These are phyloP conservation scores for Aegilops sharonensis DNA, from an alignment of 176 grass and related monocot genomes.

Conservation along the genomic window DNA sequence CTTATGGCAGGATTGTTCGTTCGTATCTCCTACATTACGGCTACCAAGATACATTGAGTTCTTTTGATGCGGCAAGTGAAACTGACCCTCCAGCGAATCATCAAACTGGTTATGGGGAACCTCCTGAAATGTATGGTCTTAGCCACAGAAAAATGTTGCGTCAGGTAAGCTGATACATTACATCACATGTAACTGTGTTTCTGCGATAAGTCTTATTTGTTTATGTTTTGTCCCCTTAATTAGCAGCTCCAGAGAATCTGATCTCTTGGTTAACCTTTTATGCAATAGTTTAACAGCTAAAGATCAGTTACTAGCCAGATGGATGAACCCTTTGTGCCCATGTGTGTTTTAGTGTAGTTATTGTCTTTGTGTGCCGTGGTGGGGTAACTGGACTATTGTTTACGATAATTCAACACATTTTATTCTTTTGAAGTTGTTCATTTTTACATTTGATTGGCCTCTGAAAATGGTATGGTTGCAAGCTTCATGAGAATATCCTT, in stretches of 20 bases:
- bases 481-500: not conserved
- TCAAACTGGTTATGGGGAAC: constrained; percentile 73
- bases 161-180: constrained; percentile 52
- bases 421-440: not conserved
- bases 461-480: not conserved
- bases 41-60: constrained; percentile 95
- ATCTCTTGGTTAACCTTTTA: not conserved
- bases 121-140: constrained; percentile 88
- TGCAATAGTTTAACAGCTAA: not conserved
- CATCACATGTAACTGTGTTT: constrained; percentile 2
- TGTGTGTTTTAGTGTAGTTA: not conserved
- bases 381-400: not conserved
- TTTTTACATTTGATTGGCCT: not conserved
- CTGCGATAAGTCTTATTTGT: not conserved
- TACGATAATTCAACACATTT: not conserved
- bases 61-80: constrained; percentile 83
- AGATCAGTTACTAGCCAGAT: constrained; percentile 2
- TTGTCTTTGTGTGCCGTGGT: not conserved
- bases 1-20: constrained; percentile 76
- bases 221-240: constrained; percentile 11
- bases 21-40: constrained; percentile 98
- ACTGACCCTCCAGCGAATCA: constrained; percentile 45
- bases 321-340: constrained; percentile 8
- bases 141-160: constrained; percentile 84
- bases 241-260: not conserved